These are phyloP conservation scores for Fomitopsis palustris DNA, from an alignment of 1,284 basidiomycete genomes.

Conservation along the genomic window DNA sequence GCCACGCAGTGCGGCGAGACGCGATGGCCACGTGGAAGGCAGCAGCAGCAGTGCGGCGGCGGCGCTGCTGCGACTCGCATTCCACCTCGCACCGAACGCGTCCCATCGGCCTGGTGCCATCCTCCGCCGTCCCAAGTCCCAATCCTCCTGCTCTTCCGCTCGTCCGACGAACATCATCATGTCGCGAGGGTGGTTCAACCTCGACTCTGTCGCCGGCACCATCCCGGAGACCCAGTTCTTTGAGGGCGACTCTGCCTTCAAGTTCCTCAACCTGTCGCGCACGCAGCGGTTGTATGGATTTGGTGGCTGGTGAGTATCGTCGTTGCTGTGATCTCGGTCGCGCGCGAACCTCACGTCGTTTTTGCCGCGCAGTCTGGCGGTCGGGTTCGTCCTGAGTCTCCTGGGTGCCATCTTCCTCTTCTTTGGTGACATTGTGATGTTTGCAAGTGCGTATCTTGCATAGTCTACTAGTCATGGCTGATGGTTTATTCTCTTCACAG, in stretches of 20 bases:
- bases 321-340: not conserved
- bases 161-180: constrained; percentile 14
- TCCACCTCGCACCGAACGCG: not conserved
- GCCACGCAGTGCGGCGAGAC: not conserved
- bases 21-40: constrained; percentile 1
- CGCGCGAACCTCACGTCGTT: not conserved
- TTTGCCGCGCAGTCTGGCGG: constrained; percentile 45
- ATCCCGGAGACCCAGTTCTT: constrained; percentile 75
- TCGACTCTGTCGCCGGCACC: constrained; percentile 54
- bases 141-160: not conserved
- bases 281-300: constrained; percentile 85
- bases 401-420: constrained; percentile 81
- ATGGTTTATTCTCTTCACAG: constrained; percentile 32
- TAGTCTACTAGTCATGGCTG: not conserved
- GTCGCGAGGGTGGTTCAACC: constrained; percentile 64
- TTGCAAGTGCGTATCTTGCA: constrained; percentile 62
- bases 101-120: constrained; percentile 3
- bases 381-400: constrained; percentile 78
- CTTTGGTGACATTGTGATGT: constrained; percentile 65
- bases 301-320: constrained; percentile 62
- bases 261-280: constrained; percentile 70
- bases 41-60: not conserved
- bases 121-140: not conserved
- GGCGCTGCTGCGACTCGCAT: not conserved
- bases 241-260: constrained; percentile 83